Percentiles rank a stretch among this genome's conserved stretches.
These are phyloP conservation scores for Calonectria fujianensis DNA, from an alignment of 2,329 filamentous ascomycete species.

Conservation along the genomic window DNA sequence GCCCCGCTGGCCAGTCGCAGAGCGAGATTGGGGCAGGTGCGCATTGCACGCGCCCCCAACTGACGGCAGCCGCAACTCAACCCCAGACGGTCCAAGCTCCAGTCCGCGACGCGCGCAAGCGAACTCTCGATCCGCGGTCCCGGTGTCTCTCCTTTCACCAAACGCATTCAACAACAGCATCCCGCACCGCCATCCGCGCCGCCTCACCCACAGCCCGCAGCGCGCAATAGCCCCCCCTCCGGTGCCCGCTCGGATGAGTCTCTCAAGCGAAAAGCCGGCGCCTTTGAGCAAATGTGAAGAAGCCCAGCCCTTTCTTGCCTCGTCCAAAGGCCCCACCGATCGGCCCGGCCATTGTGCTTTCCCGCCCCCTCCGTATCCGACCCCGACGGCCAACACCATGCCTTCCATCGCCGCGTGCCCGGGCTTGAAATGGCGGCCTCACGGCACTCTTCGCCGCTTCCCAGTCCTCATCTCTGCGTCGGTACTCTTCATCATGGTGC, in stretches of 20 bases:
- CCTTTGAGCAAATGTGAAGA: conserved; percentile 48
- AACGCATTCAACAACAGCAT: background rate
- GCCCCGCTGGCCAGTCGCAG: conserved; percentile 32
- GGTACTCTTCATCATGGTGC: conserved; percentile 51
- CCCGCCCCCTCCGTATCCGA: conserved; percentile 41
- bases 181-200: conserved; percentile 2
- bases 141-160: conserved; percentile 31
- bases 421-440: conserved; percentile 42
- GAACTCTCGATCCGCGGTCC: conserved; percentile 24
- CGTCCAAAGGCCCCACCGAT: conserved; percentile 39
- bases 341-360: conserved; percentile 38
- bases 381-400: conserved; percentile 46
- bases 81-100: conserved; percentile 48
- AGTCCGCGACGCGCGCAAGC: conserved; percentile 18
- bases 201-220: conserved; percentile 1
- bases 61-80: conserved; percentile 3
- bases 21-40: conserved; percentile 35
- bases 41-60: conserved; percentile 13
- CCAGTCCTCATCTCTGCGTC: conserved; percentile 45
- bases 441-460: conserved; percentile 45
- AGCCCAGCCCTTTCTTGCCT: conserved; percentile 39
- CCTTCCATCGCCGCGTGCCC: conserved; percentile 45
- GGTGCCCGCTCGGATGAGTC: conserved; percentile 8
- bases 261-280: conserved; percentile 4
- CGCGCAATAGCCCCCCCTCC: background rate